Percentiles rank a stretch among this genome's conserved stretches.
Evolutionary conservation across 1,284 basidiomycete genomes (phyloP).

Genomic region (Lentinus polychrous): DNA sequence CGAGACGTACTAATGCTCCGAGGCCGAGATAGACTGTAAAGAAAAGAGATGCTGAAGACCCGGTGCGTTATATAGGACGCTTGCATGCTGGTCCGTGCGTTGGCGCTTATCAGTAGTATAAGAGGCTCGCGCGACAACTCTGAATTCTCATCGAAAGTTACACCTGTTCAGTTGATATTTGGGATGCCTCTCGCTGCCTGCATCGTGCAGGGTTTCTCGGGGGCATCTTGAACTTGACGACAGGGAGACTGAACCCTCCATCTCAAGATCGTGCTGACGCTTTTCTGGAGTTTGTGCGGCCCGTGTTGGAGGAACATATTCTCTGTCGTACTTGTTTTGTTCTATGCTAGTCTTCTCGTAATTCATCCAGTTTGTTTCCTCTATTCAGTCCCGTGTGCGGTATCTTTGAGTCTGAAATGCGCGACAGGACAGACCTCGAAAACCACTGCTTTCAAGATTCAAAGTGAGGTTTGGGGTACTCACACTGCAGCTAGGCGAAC

Average conservation of each 20-base stretch:
- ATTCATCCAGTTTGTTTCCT: no score
- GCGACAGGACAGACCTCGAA: no score
- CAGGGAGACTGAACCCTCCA: conserved; percentile 43
- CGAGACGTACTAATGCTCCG: conserved; percentile 26
- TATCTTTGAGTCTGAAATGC: no score
- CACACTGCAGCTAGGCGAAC: no score
- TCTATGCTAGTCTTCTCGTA: no score
- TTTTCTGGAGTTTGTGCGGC: conserved; percentile 35
- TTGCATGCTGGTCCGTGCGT: conserved; percentile 50
- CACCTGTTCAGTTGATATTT: conserved; percentile 68
- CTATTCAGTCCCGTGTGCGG: no score
- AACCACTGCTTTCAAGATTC: no score
- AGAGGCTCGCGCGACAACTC: conserved; percentile 17
- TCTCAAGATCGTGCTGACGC: conserved; percentile 39
- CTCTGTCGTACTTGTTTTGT: no score
- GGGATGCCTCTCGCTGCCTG: conserved; percentile 36
- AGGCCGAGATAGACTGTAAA: conserved; percentile 59
- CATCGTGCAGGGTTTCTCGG: conserved; percentile 21
- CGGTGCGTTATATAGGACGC: conserved; percentile 17
- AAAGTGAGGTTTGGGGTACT: no score
- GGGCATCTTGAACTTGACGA: conserved; percentile 45
- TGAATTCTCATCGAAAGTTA: conserved; percentile 48
- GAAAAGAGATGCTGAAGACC: conserved; percentile 18
- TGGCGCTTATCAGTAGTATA: conserved; percentile 17
- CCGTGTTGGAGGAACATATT: conserved; percentile 53